Evolutionary conservation across 2,329 filamentous ascomycete species (phyloP).

Genomic region (Claviceps cyperi): DNA sequence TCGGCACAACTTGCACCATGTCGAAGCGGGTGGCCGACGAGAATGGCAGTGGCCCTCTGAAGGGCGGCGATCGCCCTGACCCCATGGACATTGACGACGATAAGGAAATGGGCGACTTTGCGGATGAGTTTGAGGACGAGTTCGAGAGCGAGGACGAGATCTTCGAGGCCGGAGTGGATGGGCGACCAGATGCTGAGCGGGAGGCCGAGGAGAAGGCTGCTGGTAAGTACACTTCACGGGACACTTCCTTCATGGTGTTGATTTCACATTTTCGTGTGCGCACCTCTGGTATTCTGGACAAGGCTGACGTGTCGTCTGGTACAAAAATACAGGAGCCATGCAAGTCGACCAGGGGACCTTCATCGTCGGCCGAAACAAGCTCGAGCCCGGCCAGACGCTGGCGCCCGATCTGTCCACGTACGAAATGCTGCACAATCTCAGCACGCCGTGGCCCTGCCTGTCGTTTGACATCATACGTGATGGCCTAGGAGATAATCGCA

Average conservation of each 20-base stretch:
- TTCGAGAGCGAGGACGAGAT: conserved; percentile 85
- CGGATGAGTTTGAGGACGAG: conserved; percentile 89
- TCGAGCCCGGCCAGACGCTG: conserved; percentile 80
- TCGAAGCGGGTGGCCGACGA: conserved; percentile 42
- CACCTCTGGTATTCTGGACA: too few species aligned
- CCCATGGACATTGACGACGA: conserved; percentile 48
- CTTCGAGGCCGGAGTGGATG: conserved; percentile 85
- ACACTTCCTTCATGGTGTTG: neutral
- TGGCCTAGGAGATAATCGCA: conserved; percentile 73
- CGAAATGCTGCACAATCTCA: conserved; percentile 91
- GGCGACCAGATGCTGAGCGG: conserved; percentile 77
- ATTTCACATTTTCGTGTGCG: neutral
- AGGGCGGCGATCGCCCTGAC: conserved; percentile 46
- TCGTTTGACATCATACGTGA: conserved; percentile 90
- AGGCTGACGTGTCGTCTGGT: neutral
- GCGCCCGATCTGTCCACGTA: conserved; percentile 89
- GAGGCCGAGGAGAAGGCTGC: conserved; percentile 75
- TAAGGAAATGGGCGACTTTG: conserved; percentile 65
- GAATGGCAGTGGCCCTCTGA: conserved; percentile 35
- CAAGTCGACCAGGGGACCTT: conserved; percentile 89
- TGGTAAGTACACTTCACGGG: conserved; percentile 7
- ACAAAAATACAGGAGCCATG: conserved; percentile 43
- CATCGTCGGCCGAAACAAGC: conserved; percentile 84
- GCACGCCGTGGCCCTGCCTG: conserved; percentile 90
- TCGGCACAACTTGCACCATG: conserved; percentile 24